phyloP scores from a whole-genome alignment of 345 rosid genomes.

The Euphorbia peplus region DNA sequence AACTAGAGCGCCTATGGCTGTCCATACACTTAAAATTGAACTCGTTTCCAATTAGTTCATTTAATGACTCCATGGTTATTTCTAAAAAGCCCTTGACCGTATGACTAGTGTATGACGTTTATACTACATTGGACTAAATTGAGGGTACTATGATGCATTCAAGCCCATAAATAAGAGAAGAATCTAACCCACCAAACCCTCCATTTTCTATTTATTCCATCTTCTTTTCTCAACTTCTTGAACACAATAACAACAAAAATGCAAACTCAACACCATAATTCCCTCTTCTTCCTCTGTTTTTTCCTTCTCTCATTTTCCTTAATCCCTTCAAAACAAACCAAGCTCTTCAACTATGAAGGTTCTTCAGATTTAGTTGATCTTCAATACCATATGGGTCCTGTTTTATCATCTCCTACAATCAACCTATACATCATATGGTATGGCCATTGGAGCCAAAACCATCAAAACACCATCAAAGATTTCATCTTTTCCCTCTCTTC shows the following conservation, averaged over 20 bases:
- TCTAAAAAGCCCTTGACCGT: too few species aligned
- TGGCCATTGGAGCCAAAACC: conserved; percentile 55
- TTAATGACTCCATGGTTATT: too few species aligned
- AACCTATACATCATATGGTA: conserved; percentile 56
- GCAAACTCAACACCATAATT: background rate
- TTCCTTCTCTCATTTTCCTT: conserved; percentile 15
- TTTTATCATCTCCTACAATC: conserved; percentile 43
- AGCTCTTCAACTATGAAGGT: conserved; percentile 39
- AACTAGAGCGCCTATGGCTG: too few species aligned
- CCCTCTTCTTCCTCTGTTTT: conserved; percentile 20
- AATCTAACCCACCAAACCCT: conserved; percentile 13
- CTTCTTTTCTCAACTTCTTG: background rate
- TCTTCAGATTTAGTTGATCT: conserved; percentile 50
- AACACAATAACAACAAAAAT: conserved; percentile 19
- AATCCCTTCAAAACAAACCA: conserved; percentile 25
- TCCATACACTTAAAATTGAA: too few species aligned
- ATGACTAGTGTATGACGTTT: too few species aligned
- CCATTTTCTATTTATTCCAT: background rate
- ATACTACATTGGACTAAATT: too few species aligned
- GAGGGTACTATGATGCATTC: too few species aligned
- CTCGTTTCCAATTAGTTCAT: too few species aligned
- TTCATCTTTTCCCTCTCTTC: conserved; percentile 55
- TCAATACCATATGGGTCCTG: conserved; percentile 69
- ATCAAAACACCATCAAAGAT: conserved; percentile 51
- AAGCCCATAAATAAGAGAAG: too few species aligned